Base-by-base conservation (phyloP, 306 rosid species). In the Quercus parvula region DNA sequence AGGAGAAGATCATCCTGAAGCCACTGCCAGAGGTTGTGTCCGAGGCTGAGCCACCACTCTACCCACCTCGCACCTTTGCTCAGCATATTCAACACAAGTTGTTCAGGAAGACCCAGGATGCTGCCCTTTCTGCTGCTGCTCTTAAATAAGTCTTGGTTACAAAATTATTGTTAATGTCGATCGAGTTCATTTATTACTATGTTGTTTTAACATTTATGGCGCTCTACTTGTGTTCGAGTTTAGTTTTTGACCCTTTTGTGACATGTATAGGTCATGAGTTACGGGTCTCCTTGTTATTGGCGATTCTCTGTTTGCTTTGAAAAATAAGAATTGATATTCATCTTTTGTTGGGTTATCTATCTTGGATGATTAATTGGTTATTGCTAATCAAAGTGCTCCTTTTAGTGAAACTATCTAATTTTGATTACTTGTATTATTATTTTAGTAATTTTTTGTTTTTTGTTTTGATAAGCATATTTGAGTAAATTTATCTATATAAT, bases 1-100 rank as follows among this genome's bases (percentile, higher is more conserved):
- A 91, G 89, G 98, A 94, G 82, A 94, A 94, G 89, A 94, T 94
- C 55, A 86, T 91, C 3, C 85, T 94, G 1, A 76, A 91, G 82
- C 98, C 98, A 1, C 91, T 94, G 24, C 87, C 90, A 0, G 94
- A 94, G 74, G 77, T 88, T 3, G 91, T 91, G 0, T 90, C 88
- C 0, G 83, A 81, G 63, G 59, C 38, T 0, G 84, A 91, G 51
- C 98, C 95, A 0, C 75, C 95, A 0, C 84, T 56, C 0, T 94
- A 86, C 77, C 92, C 94, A 0, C 98, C 97, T 0, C 88, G 98
- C 67, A 94, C 98, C 83, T 94, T 94, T 78, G 86, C 84, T 61
- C 94, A 94, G 82, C 98, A 94, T 77, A 86, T 94, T 56, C 85
- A 91, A 15, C 97, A 94, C 82, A 94, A 94, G 85, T 64, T 94